Base-by-base conservation (phyloP, 352 stramenopile genomes). In the Globisporangium cylindrosporum region DNA sequence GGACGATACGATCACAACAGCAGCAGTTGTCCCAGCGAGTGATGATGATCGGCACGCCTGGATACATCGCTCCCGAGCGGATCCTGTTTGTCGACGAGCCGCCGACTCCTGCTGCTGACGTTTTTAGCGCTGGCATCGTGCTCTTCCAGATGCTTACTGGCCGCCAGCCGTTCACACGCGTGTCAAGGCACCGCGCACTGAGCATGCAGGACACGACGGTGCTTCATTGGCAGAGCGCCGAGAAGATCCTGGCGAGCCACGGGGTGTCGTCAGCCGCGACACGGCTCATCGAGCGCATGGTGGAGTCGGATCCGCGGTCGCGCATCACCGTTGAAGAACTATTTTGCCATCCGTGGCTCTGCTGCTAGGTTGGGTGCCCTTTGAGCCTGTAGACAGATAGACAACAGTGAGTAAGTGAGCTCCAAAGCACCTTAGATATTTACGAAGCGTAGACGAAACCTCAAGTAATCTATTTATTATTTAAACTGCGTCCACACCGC, bases 71-170 rank as follows among this genome's bases (percentile, higher is more conserved):
- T 4, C 84, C 81, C 2, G 84, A 90, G 59, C 78, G 81, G 7
- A 71, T 89, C 48, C 59, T 76, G 41, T 27, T 73, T 8, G 68
- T 80, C 15, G 46, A 81, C n/a, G 32, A 65, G 7, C 68, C 79
- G 22, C 78, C 80, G 0, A 86, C 78, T n/a, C 58, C 75, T 0
- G 71, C 77, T 34, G 64, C 73, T 1, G 83, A 91, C 55, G 61
- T 89, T 15, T 92, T 92, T 56, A 89, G 81, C 48, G 49, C 85
- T 3, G 84, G 84, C n/a, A 66, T 92, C 27, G 22, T 90, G 24
- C 68, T 90, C 8, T 90, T 84, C 62, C 84, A 92, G 61, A 59
- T 82, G n/a, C 69, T 92, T 12, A 73, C 79, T 14, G 82, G 80
- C 12, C 71, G 84, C 29, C 81, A 92, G 61, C 84, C 84, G 8